Evolutionary conservation across 2,329 filamentous ascomycete species (phyloP).

Genomic region (Cercospora sp.): DNA sequence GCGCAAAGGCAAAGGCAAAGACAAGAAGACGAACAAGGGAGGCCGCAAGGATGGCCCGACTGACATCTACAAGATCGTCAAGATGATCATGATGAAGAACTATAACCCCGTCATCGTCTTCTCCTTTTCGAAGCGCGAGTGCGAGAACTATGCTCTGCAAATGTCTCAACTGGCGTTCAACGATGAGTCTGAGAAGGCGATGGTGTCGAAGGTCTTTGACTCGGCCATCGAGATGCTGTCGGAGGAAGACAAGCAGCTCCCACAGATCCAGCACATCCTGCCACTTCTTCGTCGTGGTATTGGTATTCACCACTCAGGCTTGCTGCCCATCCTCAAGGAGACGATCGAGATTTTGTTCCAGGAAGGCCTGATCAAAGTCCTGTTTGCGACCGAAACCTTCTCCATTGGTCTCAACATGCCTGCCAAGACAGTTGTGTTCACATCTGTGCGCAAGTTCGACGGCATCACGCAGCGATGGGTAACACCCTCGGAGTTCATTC

Average conservation of each 20-base stretch:
- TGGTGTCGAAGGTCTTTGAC: constrained; percentile 91
- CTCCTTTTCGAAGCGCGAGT: constrained; percentile 98
- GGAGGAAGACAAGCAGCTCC: constrained; percentile 83
- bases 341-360: constrained; percentile 99
- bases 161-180: constrained; percentile 91
- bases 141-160: constrained; percentile 83
- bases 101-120: constrained; percentile 99
- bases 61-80: constrained; percentile 96
- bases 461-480: constrained; percentile 77
- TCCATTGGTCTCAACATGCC: constrained; percentile 99
- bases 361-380: constrained; percentile 93
- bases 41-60: constrained; percentile 67
- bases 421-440: constrained; percentile 98
- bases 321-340: constrained; percentile 94
- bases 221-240: constrained; percentile 91
- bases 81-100: constrained; percentile 97
- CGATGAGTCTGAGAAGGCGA: constrained; percentile 88
- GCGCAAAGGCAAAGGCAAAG: constrained; percentile 81
- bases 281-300: constrained; percentile 88
- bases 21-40: constrained; percentile 89
- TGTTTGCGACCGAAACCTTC: constrained; percentile 98
- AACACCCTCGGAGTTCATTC: constrained; percentile 93
- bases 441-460: constrained; percentile 92
- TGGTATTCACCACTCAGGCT: constrained; percentile 93
- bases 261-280: constrained; percentile 87